Evolutionary conservation across 1,284 basidiomycete species (phyloP).

Genomic region (Cutaneotrichosporon dermatis): DNA sequence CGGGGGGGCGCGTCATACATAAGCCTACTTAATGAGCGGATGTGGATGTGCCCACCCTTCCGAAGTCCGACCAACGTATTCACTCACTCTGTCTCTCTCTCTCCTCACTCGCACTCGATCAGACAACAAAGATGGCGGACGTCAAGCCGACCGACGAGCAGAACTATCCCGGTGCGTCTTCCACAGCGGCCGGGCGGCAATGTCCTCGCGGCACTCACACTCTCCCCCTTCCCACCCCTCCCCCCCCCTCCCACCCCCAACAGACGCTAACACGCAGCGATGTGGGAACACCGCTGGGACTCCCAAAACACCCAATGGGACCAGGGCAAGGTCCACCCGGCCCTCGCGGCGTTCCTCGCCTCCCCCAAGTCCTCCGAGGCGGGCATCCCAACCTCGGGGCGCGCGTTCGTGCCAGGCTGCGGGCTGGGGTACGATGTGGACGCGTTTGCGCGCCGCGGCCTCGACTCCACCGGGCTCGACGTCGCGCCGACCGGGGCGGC

Average conservation of each 20-base stretch:
- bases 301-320: constrained; percentile 54
- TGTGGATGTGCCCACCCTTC: too few species aligned
- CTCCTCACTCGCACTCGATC: too few species aligned
- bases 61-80: too few species aligned
- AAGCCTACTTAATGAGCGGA: too few species aligned
- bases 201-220: not conserved
- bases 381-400: constrained; percentile 55
- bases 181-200: too few species aligned
- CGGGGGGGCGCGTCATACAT: too few species aligned
- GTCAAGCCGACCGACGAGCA: constrained; percentile 14
- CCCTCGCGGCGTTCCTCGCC: constrained; percentile 57
- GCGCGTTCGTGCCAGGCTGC: constrained; percentile 67
- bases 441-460: constrained; percentile 54
- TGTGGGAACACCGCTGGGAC: constrained; percentile 46
- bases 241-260: not conserved
- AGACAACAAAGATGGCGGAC: not conserved
- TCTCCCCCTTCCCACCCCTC: not conserved
- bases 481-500: constrained; percentile 57
- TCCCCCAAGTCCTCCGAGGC: constrained; percentile 48
- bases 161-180: constrained; percentile 11
- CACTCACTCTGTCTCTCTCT: too few species aligned
- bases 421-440: constrained; percentile 68
- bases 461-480: constrained; percentile 57
- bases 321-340: constrained; percentile 55
- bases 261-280: constrained; percentile 7